Evolutionary conservation across 176 grass and related monocot genomes (phyloP).

Genomic region (Aegilops longissima): DNA sequence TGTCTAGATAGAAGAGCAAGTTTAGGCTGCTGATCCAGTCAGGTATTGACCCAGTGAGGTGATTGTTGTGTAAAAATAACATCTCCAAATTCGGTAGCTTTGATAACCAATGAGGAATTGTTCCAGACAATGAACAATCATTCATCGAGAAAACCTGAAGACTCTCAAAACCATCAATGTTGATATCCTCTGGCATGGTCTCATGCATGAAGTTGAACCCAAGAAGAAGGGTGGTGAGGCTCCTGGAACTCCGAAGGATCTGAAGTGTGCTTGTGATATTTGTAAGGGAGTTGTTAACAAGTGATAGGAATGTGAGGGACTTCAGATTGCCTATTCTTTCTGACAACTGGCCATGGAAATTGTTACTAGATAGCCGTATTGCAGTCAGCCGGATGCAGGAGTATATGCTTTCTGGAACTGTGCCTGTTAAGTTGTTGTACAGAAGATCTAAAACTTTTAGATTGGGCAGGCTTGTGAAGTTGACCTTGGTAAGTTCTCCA

Average conservation of each 20-base stretch:
- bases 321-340: slow-evolving; percentile 26
- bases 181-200: slow-evolving; percentile 20
- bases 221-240: slow-evolving; percentile 36
- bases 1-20: slow-evolving; percentile 41
- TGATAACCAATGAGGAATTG: slow-evolving; percentile 38
- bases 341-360: slow-evolving; percentile 18
- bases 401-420: slow-evolving; percentile 54
- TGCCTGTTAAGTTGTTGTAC: slow-evolving; percentile 34
- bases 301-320: slow-evolving; percentile 37
- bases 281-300: slow-evolving; percentile 9
- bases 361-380: not conserved
- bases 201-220: slow-evolving; percentile 24
- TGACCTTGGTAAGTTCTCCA: slow-evolving; percentile 33
- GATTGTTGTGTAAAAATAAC: slow-evolving; percentile 30
- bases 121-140: slow-evolving; percentile 37
- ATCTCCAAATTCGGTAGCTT: slow-evolving; percentile 38
- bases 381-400: slow-evolving; percentile 41
- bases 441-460: slow-evolving; percentile 35
- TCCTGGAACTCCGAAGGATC: slow-evolving; percentile 32
- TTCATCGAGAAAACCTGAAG: slow-evolving; percentile 32
- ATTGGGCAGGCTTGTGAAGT: slow-evolving; percentile 41
- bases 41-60: slow-evolving; percentile 25
- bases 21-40: slow-evolving; percentile 36
- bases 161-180: slow-evolving; percentile 24
- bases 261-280: slow-evolving; percentile 37